Base-by-base conservation (phyloP, 805 yeast genomes). In the Yamadazyma endophytica region DNA sequence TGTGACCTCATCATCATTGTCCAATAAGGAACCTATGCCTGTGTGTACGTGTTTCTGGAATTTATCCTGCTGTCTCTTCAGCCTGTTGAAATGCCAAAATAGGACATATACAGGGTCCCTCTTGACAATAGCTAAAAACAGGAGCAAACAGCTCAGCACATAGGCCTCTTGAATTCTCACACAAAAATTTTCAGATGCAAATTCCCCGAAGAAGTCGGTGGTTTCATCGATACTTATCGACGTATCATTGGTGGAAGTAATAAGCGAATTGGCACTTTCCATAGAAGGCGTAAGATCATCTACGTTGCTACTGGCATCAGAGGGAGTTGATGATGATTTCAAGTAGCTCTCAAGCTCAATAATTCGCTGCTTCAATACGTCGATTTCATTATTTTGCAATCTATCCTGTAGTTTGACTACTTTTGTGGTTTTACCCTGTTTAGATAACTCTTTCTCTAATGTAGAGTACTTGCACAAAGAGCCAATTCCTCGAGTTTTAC, bases 401-500 rank as follows among this genome's bases (percentile, higher is more conserved):
- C 32, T 29, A 11, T 16, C 28, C 7, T 15, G 9, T 6, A 9
- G 13, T 17, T 36, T 36, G 7, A 34, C 18, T 11, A 13, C 13
- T 9, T 35, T 12, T 9, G 37, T 27, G 15, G 39, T 26, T 17
- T 37, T 40, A 4, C 43, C 40, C 24, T 37, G 43, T 31, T 32
- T 35, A 11, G 35, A 43, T 19, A 40, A 17, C 23, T 43, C 44
- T 17, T 30, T 31, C 24, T 40, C 44, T 19, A 42, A 28, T 3
- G 31, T 35, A 13, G 45, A 28, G 18, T 36, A 37, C 12, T 32
- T 27, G 26, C 44, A 36, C 16, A 35, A 32, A 6, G 40, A 15
- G 4, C 21, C 37, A n/a, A 38, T 28, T 4, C 43, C 43, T n/a
- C 41, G 24, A 13, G 11, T 28, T n/a, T 18, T 33, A 28, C 54